phyloP scores from a whole-genome alignment of 2,329 filamentous ascomycete genomes.

The Erysiphe pulchra region DNA sequence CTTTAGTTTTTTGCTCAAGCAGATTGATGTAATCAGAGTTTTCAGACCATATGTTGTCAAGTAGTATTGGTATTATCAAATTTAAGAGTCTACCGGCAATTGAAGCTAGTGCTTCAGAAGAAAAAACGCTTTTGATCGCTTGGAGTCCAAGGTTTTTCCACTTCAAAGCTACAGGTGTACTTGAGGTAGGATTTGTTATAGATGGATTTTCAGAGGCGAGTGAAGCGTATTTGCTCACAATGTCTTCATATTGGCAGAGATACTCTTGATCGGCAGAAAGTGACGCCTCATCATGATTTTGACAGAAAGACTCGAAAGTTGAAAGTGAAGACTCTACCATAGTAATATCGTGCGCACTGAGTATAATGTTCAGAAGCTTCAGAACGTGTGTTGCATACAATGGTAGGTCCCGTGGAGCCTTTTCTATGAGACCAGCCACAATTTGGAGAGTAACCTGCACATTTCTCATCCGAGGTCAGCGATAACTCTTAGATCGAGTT shows the following conservation, averaged over 20 bases:
- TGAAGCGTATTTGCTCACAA: conserved; percentile 54
- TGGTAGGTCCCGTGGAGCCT: conserved; percentile 68
- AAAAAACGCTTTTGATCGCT: conserved; percentile 58
- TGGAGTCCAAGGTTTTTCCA: conserved; percentile 51
- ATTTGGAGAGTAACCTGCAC: conserved; percentile 91
- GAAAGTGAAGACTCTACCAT: conserved; percentile 78
- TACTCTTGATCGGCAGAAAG: conserved; percentile 72
- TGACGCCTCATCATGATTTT: conserved; percentile 62
- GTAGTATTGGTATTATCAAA: conserved; percentile 56
- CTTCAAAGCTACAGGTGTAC: conserved; percentile 49
- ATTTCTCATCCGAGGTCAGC: conserved; percentile 30
- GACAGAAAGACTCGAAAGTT: conserved; percentile 72
- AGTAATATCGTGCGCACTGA: conserved; percentile 66
- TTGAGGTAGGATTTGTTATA: conserved; percentile 27
- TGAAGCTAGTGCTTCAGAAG: conserved; percentile 52
- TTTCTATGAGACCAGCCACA: conserved; percentile 73
- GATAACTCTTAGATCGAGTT: not conserved
- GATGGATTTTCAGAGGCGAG: conserved; percentile 41
- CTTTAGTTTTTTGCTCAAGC: conserved; percentile 38
- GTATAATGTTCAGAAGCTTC: conserved; percentile 57
- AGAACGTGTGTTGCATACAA: conserved; percentile 71
- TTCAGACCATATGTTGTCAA: conserved; percentile 65
- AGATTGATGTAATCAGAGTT: conserved; percentile 42
- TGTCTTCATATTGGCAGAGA: conserved; percentile 54
- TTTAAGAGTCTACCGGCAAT: conserved; percentile 53